Base-by-base conservation (phyloP, 192 early-diverging fungal genomes). In the Blastocladiella britannica region DNA sequence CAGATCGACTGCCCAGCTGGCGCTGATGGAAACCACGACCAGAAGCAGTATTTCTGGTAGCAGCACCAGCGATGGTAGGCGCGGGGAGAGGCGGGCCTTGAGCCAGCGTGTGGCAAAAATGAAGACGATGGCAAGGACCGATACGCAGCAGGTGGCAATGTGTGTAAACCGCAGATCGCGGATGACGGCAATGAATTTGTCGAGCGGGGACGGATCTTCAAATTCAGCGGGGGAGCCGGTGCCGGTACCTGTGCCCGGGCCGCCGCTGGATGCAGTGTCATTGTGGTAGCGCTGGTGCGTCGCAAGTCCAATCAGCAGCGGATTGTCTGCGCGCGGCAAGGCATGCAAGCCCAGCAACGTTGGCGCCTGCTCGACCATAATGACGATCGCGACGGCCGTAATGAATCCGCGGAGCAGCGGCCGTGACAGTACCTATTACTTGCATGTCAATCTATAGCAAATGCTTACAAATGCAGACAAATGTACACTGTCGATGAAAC, bases 401-500 rank as follows among this genome's bases (percentile, higher is more conserved):
- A 97, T 87, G 62, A 98, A 98, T 18, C 95, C 95, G 7, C 91
- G 77, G 52, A 98, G 63, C n/a, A 95, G 67, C 5, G 93, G 87
- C 55, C 90, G 82, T 8, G 86, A 89, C 58, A 98, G 78, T 30
- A 98, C 82, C 24, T 91, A 93, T n/a, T n/a, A n/a, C n/a, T n/a
- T n/a, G n/a, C n/a, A n/a, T n/a, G n/a, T n/a, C n/a, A n/a, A n/a
- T n/a, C n/a, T n/a, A n/a, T n/a, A n/a, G n/a, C n/a, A n/a, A n/a
- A n/a, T n/a, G n/a, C n/a, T n/a, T n/a, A n/a, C n/a, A n/a, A n/a
- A n/a, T n/a, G n/a, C n/a, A n/a, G n/a, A n/a, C n/a, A n/a, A n/a
- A n/a, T n/a, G n/a, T n/a, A n/a, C n/a, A n/a, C n/a, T n/a, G 66
- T 98, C 95, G 43, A 98, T 64, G 63, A 98, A 98, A n/a, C 95